phyloP scores from a whole-genome alignment of 768 basidiomycete genomes.

The Termitomyces sp. region DNA sequence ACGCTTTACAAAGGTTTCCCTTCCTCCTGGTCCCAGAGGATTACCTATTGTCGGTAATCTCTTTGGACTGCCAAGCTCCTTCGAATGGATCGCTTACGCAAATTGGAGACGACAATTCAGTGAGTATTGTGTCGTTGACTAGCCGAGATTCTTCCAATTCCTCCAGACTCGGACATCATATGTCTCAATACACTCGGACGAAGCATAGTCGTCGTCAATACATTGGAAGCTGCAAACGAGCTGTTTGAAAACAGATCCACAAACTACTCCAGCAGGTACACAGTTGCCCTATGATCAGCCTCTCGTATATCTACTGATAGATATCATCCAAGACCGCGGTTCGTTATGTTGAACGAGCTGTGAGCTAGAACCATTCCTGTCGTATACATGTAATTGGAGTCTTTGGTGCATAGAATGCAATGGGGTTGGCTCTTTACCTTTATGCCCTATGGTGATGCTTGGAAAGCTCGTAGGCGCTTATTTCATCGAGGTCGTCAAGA shows the following conservation, averaged over 20 bases:
- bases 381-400: not conserved
- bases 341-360: conserved; percentile 19
- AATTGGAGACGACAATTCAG: conserved; percentile 33
- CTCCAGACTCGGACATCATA: conserved; percentile 18
- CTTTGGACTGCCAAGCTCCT: conserved; percentile 28
- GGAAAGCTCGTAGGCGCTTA: not conserved
- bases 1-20: conserved; percentile 3
- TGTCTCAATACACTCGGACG: conserved; percentile 16
- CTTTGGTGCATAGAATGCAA: conserved; percentile 6
- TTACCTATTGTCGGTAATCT: conserved; percentile 37
- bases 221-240: conserved; percentile 16
- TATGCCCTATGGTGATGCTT: conserved; percentile 13
- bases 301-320: not conserved
- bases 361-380: not conserved
- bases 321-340: conserved; percentile 20
- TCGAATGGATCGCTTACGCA: conserved; percentile 31
- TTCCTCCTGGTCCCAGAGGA: conserved; percentile 38
- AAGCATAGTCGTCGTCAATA: conserved; percentile 17
- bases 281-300: not conserved
- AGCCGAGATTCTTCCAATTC: not conserved
- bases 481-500: not conserved
- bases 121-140: conserved; percentile 3
- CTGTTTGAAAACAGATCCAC: conserved; percentile 18
- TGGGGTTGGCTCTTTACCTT: conserved; percentile 14
- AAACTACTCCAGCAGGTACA: conserved; percentile 18